Evolutionary conservation across 805 yeast species (phyloP).

Genomic region (Candida nitratophila): DNA sequence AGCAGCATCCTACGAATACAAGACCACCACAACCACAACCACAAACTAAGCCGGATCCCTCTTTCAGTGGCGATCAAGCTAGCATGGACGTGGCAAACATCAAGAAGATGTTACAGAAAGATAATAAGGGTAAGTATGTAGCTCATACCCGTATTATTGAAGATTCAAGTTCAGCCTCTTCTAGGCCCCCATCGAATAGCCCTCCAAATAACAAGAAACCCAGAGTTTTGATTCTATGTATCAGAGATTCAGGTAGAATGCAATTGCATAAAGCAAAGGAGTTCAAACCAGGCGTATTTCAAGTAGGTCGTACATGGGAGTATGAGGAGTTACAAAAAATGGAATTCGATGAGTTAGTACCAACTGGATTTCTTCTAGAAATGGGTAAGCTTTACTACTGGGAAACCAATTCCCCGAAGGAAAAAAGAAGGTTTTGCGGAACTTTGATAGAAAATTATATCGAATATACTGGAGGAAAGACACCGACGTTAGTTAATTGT

Average conservation of each 20-base stretch:
- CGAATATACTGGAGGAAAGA: constrained; percentile 44
- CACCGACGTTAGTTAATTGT: constrained; percentile 50
- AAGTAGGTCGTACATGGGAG: constrained; percentile 91
- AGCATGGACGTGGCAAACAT: not conserved
- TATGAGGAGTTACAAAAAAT: constrained; percentile 59
- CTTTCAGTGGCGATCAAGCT: too few species aligned
- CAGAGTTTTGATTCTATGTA: constrained; percentile 55
- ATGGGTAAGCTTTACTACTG: constrained; percentile 81
- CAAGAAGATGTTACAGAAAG: not conserved
- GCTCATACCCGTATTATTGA: constrained; percentile 75
- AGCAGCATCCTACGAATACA: too few species aligned
- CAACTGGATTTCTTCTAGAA: constrained; percentile 49
- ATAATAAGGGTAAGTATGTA: constrained; percentile 34
- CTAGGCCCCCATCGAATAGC: constrained; percentile 57
- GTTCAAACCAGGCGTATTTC: constrained; percentile 65
- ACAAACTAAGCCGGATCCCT: too few species aligned
- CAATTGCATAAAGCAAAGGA: constrained; percentile 81
- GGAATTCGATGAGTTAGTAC: constrained; percentile 44
- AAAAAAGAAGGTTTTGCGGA: constrained; percentile 50
- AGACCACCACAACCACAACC: too few species aligned
- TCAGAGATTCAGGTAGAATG: constrained; percentile 59
- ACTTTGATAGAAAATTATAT: constrained; percentile 45
- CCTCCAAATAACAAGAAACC: constrained; percentile 45
- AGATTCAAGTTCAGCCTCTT: constrained; percentile 61
- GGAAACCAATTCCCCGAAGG: constrained; percentile 57